Conservation (phyloP, 768 basidiomycete species). For the Tephrocybe sp. region DNA sequence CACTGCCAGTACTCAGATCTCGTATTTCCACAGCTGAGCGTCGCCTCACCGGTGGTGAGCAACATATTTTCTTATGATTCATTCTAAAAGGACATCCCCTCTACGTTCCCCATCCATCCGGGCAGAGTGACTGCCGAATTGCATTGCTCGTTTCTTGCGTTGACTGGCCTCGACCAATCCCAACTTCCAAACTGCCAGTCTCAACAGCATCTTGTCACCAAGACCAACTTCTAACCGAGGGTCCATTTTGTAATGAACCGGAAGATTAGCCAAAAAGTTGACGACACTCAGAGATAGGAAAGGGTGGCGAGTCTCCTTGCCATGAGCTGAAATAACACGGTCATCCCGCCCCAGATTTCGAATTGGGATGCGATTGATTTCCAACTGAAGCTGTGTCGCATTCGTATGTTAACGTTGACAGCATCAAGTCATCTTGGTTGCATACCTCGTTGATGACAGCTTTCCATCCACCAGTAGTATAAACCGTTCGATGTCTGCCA, state of each 20-base stretch:
- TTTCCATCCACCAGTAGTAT: constrained; percentile 62
- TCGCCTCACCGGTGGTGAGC: too few species aligned
- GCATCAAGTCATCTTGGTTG: background rate
- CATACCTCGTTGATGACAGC: constrained; percentile 78
- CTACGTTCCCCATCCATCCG: constrained; percentile 70
- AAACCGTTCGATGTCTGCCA: constrained; percentile 81
- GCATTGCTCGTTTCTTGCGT: constrained; percentile 93
- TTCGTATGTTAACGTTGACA: background rate
- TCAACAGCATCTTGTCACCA: constrained; percentile 87
- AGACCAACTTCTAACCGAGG: constrained; percentile 67
- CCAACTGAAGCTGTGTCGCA: constrained; percentile 71
- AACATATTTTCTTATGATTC: background rate
- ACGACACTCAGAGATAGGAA: constrained; percentile 83
- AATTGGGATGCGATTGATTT: constrained; percentile 81
- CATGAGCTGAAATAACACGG: constrained; percentile 85
- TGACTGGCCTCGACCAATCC: constrained; percentile 72
- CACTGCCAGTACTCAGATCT: background rate
- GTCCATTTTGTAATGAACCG: constrained; percentile 82
- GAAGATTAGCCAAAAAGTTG: constrained; percentile 70
- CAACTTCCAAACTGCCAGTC: constrained; percentile 67
- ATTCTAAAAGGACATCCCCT: constrained; percentile 45
- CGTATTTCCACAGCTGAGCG: too few species aligned
- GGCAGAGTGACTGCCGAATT: constrained; percentile 89
- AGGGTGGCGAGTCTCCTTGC: constrained; percentile 90
- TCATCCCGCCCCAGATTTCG: constrained; percentile 95